Base-by-base conservation (phyloP, 1,139 yeast species). In the Nadsonia starkeyi-henricii region DNA sequence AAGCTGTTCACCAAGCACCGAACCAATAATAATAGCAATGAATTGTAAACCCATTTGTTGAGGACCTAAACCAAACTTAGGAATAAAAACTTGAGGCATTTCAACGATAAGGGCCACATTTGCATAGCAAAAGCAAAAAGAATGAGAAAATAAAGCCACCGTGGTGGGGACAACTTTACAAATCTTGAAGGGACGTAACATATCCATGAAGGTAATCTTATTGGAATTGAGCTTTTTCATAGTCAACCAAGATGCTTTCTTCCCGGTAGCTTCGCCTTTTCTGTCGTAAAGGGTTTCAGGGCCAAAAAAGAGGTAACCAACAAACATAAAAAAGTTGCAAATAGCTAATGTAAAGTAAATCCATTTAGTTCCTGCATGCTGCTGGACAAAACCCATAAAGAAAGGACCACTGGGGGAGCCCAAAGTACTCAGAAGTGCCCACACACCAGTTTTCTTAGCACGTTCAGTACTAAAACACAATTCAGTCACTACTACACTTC, bases 71-170 rank as follows among this genome's bases (percentile, higher is more conserved):
- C 53, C 48, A 50, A 62, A 62, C 44, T 55, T 51, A 28, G 51
- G 51, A 37, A 58, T 60, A 51, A 59, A 57, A 13, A 55, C 55
- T 48, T 60, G 58, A 13, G 66, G 65, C 49, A 60, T 52, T 48
- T 61, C 66, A 13, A 62, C 64, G 36, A 58, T 54, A 37, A 61
- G 51, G 12, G 54, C 61, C 28, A 62, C 57, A 45, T 59, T 61
- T 8, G 61, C 62, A 47, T 58, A 62, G 44, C 57, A 50, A 51
- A 61, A 62, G 4, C 57, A 54, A 21, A 62, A 50, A 2, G 62
- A 54, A 28, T 58, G 55, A 18, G 64, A 57, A 37, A 60, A 43
- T 1, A 55, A 55, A 1, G 62, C 50, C 21, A 53, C 26, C 17
- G 53, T 33, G 8, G 55, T 55, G 19, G 41, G 36, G 20, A 45